Base-by-base conservation (phyloP, 108 stramenopile species). In the Mayamaea pseudoterrestris region DNA sequence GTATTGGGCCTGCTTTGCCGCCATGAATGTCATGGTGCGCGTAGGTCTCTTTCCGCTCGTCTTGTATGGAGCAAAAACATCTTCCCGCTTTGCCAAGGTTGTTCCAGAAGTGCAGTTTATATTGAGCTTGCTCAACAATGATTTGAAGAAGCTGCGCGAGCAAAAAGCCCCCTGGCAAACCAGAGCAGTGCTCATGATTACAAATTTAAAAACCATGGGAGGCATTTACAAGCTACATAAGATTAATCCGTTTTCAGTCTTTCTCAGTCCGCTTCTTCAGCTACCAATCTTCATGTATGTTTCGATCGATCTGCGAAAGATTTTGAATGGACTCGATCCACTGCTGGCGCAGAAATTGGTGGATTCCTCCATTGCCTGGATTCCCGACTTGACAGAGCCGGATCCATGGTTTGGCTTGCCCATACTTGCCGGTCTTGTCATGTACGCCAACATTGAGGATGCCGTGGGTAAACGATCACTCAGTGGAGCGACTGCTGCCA, bases 381-480 rank as follows among this genome's bases (percentile, higher is more conserved):
- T 90, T 7, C 53, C 74, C 0, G 88, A 90, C 47, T 55, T 90
- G 50, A 90, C 83, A 9, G 88, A 90, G 54, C 83, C 88, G 8
- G 88, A 90, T 71, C 83, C 88, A 20, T 85, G 73, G 73, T 85
- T 75, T 51, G 83, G 70, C 8, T 62, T 90, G n/a, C 88, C 88
- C 12, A 78, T 90, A 11, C 35, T 62, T 7, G 72, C 72, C 2
- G 88, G 88, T 8, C 47, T 50, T 18, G 55, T 83, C 50, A 29
- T 90, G 28, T 90, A 90, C 50, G 45, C 68, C 28, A 82, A 90
- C 41, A 80, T 90, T 7, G 88, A 90, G 52, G 61, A 76, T 27
- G 80, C 88, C 18, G 53, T 90, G 30, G 88, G 88, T 3, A 72
- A 60, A 41, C 58, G 65, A 20, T 61, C 66, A 27, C 53, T 90